These are phyloP conservation scores for Pichia norvegensis DNA, from an alignment of 1,139 yeast genomes.

Conservation along the genomic window DNA sequence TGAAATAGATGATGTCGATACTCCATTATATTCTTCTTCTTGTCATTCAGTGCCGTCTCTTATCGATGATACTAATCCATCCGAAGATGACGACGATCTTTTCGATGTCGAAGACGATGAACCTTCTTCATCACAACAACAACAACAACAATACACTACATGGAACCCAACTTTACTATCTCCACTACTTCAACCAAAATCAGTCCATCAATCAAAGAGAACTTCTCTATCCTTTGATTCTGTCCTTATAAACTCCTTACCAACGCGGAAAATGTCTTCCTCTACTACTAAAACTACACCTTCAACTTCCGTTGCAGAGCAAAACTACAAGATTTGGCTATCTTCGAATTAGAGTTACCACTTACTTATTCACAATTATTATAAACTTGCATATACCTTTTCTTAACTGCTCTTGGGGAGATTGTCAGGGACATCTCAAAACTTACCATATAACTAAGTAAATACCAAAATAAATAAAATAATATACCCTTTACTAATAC, in stretches of 20 bases:
- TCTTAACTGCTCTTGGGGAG: background rate
- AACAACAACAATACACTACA: background rate
- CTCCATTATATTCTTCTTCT: conserved; percentile 1
- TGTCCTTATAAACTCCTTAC: background rate
- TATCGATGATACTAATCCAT: conserved; percentile 1
- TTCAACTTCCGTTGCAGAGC: conserved; percentile 8
- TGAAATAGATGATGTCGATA: conserved; percentile 12
- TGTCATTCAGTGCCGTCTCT: conserved; percentile 1
- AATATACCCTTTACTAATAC: background rate
- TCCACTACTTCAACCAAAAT: background rate
- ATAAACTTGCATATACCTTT: background rate
- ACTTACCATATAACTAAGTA: too few species aligned
- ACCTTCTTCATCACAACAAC: too few species aligned
- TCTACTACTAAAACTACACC: too few species aligned
- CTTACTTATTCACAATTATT: background rate
- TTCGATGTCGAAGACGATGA: conserved; percentile 1
- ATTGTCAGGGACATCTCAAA: background rate
- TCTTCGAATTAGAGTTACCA: conserved; percentile 1
- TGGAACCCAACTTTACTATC: conserved; percentile 2
- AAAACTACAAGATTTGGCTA: conserved; percentile 12
- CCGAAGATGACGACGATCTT: conserved; percentile 7
- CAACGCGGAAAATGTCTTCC: background rate
- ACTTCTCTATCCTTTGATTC: conserved; percentile 7
- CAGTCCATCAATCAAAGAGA: background rate
- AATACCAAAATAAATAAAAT: too few species aligned